These are phyloP conservation scores for Aphanomyces cochlioides DNA, from an alignment of 352 stramenopile species.

Conservation along the genomic window DNA sequence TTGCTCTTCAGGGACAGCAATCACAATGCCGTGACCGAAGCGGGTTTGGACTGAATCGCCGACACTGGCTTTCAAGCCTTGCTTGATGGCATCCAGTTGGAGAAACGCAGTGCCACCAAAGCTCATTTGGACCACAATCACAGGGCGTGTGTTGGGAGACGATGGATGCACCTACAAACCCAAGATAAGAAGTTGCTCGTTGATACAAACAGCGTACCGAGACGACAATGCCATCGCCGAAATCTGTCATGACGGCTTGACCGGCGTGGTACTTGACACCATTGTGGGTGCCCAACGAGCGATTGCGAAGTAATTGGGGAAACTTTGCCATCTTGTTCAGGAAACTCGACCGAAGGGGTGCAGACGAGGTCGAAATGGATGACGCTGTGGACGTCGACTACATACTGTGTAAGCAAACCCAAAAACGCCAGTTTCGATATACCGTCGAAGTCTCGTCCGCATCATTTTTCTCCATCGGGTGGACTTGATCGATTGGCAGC, in stretches of 20 bases:
- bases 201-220: neutral
- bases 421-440: neutral
- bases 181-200: too few species aligned
- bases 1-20: slow-evolving; percentile 2
- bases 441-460: neutral
- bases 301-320: neutral
- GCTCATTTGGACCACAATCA: slow-evolving; percentile 12
- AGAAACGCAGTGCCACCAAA: slow-evolving; percentile 1
- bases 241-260: slow-evolving; percentile 13
- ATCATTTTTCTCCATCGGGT: neutral
- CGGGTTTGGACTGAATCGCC: slow-evolving; percentile 14
- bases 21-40: slow-evolving; percentile 2
- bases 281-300: slow-evolving; percentile 1
- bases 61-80: slow-evolving; percentile 2
- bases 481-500: neutral
- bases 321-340: slow-evolving; percentile 1
- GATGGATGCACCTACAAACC: neutral
- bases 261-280: slow-evolving; percentile 14
- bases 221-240: slow-evolving; percentile 15
- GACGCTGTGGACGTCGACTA: neutral
- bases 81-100: slow-evolving; percentile 15
- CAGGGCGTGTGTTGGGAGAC: neutral
- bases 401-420: too few species aligned
- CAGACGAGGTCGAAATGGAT: neutral
- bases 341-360: slow-evolving; percentile 14